Evolutionary conservation across 495 filamentous ascomycete species (phyloP).

Genomic region (Penicillium bovifimosum): DNA sequence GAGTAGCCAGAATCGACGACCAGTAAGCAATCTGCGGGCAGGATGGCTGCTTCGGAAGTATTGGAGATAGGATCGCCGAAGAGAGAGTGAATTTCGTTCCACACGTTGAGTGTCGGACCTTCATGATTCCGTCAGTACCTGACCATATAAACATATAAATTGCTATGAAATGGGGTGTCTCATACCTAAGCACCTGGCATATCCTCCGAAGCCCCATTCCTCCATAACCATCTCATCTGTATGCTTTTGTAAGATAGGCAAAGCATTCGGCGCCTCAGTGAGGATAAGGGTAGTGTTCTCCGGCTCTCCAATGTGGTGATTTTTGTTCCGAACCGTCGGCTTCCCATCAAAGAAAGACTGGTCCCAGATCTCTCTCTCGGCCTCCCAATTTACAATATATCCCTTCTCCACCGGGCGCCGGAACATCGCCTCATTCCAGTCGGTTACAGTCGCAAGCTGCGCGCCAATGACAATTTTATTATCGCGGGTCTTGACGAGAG

Average conservation of each 20-base stretch:
- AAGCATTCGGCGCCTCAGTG: conserved; percentile 85
- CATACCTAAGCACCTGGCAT: conserved; percentile 62
- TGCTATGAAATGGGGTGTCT: neutral
- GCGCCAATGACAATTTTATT: conserved; percentile 72
- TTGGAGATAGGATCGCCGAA: conserved; percentile 45
- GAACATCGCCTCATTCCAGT: conserved; percentile 86
- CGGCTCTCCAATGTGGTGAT: conserved; percentile 43
- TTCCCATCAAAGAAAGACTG: conserved; percentile 76
- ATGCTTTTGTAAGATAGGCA: conserved; percentile 74
- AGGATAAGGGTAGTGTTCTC: conserved; percentile 76
- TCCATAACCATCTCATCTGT: conserved; percentile 97
- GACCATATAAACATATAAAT: neutral
- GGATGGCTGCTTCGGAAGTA: conserved; percentile 23
- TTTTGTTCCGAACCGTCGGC: conserved; percentile 43
- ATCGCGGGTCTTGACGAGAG: conserved; percentile 75
- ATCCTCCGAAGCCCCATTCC: conserved; percentile 90
- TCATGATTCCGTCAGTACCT: conserved; percentile 8
- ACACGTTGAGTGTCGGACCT: conserved; percentile 75
- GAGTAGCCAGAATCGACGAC: conserved; percentile 91
- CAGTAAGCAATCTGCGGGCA: conserved; percentile 75
- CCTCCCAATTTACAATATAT: conserved; percentile 94
- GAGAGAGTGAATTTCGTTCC: conserved; percentile 67
- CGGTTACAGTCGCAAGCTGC: conserved; percentile 68
- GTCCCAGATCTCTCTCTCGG: conserved; percentile 94
- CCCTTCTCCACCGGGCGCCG: conserved; percentile 92